Evolutionary conservation across 2,329 filamentous ascomycete genomes (phyloP).

Genomic region (Monosporascus ibericus): DNA sequence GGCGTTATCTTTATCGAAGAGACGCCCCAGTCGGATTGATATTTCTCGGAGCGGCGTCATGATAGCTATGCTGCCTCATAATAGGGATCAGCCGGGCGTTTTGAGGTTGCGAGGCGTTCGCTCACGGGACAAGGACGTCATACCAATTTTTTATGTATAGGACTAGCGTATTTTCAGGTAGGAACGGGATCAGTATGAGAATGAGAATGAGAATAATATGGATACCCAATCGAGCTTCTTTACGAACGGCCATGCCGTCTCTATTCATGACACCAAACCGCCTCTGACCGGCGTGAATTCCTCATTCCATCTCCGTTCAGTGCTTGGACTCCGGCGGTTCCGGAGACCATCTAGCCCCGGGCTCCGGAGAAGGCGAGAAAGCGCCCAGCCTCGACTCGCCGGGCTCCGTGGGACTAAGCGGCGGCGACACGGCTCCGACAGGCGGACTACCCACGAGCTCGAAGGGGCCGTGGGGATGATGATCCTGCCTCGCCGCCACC

Average conservation of each 20-base stretch:
- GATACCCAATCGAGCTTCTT: too few species aligned
- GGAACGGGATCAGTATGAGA: too few species aligned
- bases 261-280: too few species aligned
- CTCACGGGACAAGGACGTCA: too few species aligned
- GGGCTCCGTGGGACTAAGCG: conserved; percentile 9
- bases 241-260: too few species aligned
- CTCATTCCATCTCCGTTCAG: not conserved
- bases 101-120: too few species aligned
- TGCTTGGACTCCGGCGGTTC: not conserved
- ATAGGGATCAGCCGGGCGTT: too few species aligned
- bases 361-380: conserved; percentile 2
- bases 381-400: conserved; percentile 1
- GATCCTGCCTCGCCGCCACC: conserved; percentile 15
- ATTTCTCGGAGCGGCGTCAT: too few species aligned
- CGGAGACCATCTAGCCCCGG: not conserved
- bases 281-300: not conserved
- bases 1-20: too few species aligned
- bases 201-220: too few species aligned
- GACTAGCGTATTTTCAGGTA: not conserved
- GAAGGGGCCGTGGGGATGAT: conserved; percentile 25
- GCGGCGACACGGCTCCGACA: conserved; percentile 2
- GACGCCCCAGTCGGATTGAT: too few species aligned
- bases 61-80: too few species aligned
- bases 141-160: not conserved
- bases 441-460: conserved; percentile 39